Percentiles rank a stretch among this genome's conserved stretches.
phyloP scores from a whole-genome alignment of 169 alveolate genomes.

The Eimeria necatrix region DNA sequence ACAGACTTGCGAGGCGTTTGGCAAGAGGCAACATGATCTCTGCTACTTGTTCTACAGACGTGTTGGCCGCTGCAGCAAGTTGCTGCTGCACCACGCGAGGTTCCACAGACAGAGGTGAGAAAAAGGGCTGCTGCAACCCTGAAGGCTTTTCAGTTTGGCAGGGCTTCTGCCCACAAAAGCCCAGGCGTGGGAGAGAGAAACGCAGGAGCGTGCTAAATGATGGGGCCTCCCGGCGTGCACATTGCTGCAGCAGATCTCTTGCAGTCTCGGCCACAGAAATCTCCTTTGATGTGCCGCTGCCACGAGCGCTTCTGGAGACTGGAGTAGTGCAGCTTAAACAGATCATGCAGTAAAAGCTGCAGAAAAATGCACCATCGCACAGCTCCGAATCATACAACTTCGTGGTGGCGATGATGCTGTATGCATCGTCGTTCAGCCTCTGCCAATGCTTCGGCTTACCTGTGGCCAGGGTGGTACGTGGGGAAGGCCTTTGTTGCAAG shows the following conservation, averaged over 20 bases:
- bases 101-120: neutral
- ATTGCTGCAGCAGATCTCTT: conserved; percentile 26
- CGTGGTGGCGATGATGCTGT: neutral
- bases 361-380: neutral
- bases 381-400: neutral
- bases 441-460: conserved; percentile 6
- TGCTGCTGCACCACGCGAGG: conserved; percentile 63
- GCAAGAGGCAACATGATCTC: conserved; percentile 16
- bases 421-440: neutral
- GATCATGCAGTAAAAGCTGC: conserved; percentile 68
- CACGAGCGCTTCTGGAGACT: conserved; percentile 3
- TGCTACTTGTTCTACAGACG: conserved; percentile 54
- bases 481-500: conserved; percentile 62
- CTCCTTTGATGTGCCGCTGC: conserved; percentile 48
- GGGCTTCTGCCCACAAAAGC: neutral
- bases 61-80: conserved; percentile 67
- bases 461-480: conserved; percentile 67
- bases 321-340: neutral
- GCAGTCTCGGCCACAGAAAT: conserved; percentile 65
- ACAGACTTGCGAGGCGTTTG: conserved; percentile 32
- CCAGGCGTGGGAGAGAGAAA: conserved; percentile 40
- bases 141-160: neutral
- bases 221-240: conserved; percentile 57
- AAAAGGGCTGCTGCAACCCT: neutral
- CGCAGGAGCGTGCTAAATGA: conserved; percentile 34